Evolutionary conservation across 192 early-diverging fungal species (phyloP).

Genomic region (Chytriomyces sp.): DNA sequence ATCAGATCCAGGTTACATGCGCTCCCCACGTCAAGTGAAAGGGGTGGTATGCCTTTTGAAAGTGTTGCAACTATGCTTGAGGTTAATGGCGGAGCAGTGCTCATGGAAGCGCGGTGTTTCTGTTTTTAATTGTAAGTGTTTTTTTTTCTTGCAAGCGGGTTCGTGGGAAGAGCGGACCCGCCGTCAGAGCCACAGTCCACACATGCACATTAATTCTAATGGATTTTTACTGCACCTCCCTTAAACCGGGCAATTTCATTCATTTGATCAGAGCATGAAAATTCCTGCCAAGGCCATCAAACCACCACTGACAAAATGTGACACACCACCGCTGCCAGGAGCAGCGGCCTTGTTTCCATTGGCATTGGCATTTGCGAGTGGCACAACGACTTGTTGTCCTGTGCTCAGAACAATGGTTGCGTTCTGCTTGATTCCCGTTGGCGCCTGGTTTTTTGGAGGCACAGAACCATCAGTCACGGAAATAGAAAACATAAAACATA

Average conservation of each 20-base stretch:
- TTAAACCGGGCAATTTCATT: too few relatives aligned
- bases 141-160: too few relatives aligned
- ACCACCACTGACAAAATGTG: neutral
- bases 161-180: too few relatives aligned
- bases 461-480: too few relatives aligned
- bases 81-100: too few relatives aligned
- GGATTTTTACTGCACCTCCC: too few relatives aligned
- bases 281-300: neutral
- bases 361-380: neutral
- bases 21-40: neutral
- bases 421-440: neutral
- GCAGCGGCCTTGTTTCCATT: neutral
- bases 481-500: too few relatives aligned
- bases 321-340: neutral
- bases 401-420: neutral
- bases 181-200: too few relatives aligned
- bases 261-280: neutral
- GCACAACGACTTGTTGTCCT: neutral
- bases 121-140: too few relatives aligned
- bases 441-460: neutral
- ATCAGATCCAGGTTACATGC: neutral
- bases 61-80: neutral
- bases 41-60: conserved; percentile 5
- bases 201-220: too few relatives aligned
- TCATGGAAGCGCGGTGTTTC: too few relatives aligned